These are phyloP conservation scores for Geosmithia morbida DNA, from an alignment of 2,329 filamentous ascomycete genomes.

Conservation along the genomic window DNA sequence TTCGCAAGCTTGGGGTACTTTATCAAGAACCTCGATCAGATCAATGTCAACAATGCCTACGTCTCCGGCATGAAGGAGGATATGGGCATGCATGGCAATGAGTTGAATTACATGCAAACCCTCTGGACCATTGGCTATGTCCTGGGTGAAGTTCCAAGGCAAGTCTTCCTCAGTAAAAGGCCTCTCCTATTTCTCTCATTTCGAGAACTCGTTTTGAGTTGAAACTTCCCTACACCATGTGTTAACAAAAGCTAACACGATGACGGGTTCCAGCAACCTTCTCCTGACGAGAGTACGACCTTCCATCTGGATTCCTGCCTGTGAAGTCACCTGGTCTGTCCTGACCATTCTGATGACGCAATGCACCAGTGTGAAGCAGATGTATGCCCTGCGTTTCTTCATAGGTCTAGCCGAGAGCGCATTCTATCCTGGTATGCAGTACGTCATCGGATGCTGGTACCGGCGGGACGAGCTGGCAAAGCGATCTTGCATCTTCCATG, in stretches of 20 bases:
- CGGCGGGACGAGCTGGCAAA: constrained; percentile 24
- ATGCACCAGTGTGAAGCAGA: constrained; percentile 16
- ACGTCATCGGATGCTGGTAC: constrained; percentile 22
- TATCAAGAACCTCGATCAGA: constrained; percentile 21
- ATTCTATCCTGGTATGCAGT: constrained; percentile 23
- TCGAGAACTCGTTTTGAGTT: too few relatives aligned
- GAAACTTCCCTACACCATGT: background rate
- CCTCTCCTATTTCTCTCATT: too few relatives aligned
- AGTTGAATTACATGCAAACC: constrained; percentile 20
- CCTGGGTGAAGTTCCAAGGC: constrained; percentile 8
- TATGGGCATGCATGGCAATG: constrained; percentile 15
- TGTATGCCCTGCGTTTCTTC: constrained; percentile 27
- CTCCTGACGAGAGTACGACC: constrained; percentile 21
- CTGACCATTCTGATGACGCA: constrained; percentile 20
- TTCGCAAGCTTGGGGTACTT: constrained; percentile 22
- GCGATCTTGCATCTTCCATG: constrained; percentile 31
- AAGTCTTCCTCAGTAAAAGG: background rate
- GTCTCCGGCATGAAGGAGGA: constrained; percentile 20
- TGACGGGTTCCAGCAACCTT: constrained; percentile 22
- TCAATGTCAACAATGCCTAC: constrained; percentile 18
- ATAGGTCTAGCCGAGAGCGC: constrained; percentile 23
- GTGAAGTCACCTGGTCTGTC: constrained; percentile 16
- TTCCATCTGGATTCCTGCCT: constrained; percentile 23
- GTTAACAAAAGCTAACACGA: constrained; percentile 23
- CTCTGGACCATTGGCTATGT: constrained; percentile 21